Percentiles rank a stretch among this genome's conserved stretches.
These are phyloP conservation scores for Geotrichum ghanense DNA, from an alignment of 805 yeast genomes.

Conservation along the genomic window DNA sequence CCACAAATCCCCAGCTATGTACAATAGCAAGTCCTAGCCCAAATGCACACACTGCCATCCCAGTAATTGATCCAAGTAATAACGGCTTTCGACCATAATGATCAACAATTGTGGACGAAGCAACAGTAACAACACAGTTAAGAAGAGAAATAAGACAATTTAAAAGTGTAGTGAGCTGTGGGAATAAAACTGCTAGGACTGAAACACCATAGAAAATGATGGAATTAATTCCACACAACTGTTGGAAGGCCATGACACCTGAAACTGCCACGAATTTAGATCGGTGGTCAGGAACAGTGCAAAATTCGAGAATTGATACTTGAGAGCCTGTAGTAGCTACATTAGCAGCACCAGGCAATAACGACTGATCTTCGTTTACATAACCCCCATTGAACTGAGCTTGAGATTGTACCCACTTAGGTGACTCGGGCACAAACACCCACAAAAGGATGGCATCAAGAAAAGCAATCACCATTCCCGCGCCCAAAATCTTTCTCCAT, in stretches of 20 bases:
- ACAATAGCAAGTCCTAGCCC: conserved; percentile 56
- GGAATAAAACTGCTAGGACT: conserved; percentile 60
- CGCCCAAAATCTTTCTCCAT: conserved; percentile 66
- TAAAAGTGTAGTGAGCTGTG: conserved; percentile 55
- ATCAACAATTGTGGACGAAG: conserved; percentile 70
- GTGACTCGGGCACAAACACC: conserved; percentile 51
- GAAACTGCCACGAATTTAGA: conserved; percentile 58
- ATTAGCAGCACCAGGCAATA: not conserved
- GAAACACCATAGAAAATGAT: conserved; percentile 90
- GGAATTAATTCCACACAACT: conserved; percentile 85
- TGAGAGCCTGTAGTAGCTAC: too few species aligned
- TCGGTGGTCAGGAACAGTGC: conserved; percentile 38
- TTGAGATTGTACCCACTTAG: conserved; percentile 61
- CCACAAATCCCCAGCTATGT: conserved; percentile 3
- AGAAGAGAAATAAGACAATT: conserved; percentile 68
- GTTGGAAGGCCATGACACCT: conserved; percentile 72
- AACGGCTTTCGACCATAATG: conserved; percentile 63
- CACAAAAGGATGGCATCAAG: conserved; percentile 34
- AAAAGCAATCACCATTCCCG: conserved; percentile 46
- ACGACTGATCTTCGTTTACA: not conserved
- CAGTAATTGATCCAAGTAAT: conserved; percentile 48
- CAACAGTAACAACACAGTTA: conserved; percentile 63
- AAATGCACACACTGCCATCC: conserved; percentile 58
- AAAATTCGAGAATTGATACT: conserved; percentile 28
- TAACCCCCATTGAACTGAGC: conserved; percentile 25